phyloP scores from a whole-genome alignment of 2,329 filamentous ascomycete species.

The Colletotrichum tabaci region DNA sequence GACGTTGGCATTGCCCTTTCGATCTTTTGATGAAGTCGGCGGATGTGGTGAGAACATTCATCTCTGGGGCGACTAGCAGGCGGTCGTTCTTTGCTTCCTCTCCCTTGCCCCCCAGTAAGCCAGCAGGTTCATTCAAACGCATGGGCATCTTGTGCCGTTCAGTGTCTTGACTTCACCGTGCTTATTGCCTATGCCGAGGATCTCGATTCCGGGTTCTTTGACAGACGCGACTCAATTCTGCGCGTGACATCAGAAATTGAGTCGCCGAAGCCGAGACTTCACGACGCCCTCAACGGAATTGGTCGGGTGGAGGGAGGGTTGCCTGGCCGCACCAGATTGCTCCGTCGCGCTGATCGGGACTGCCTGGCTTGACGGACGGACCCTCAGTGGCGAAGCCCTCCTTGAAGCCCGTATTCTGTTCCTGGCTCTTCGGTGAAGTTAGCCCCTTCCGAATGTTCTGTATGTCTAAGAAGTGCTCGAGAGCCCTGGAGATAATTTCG shows the following conservation, averaged over 20 bases:
- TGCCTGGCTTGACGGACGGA: constrained; percentile 59
- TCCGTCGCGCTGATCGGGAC: constrained; percentile 65
- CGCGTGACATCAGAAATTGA: constrained; percentile 68
- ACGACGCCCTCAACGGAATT: constrained; percentile 68
- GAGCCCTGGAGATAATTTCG: constrained; percentile 60
- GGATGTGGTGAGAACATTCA: background rate
- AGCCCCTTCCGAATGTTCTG: constrained; percentile 62
- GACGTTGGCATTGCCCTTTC: background rate
- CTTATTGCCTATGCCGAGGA: constrained; percentile 61
- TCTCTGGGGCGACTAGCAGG: background rate
- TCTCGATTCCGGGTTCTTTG: constrained; percentile 62
- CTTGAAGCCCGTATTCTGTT: constrained; percentile 57
- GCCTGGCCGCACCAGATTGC: constrained; percentile 64
- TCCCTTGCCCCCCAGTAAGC: background rate
- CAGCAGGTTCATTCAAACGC: background rate
- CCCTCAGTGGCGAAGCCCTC: constrained; percentile 64
- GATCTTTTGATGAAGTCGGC: background rate
- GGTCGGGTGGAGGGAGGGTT: constrained; percentile 72
- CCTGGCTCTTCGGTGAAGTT: constrained; percentile 60
- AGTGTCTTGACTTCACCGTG: constrained; percentile 62
- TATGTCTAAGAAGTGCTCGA: constrained; percentile 62
- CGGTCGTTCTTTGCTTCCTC: background rate
- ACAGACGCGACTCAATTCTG: constrained; percentile 63
- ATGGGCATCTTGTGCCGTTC: background rate
- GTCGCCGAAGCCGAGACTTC: constrained; percentile 64